Base-by-base conservation (phyloP, 768 basidiomycete genomes). In the Mycena chlorophos region DNA sequence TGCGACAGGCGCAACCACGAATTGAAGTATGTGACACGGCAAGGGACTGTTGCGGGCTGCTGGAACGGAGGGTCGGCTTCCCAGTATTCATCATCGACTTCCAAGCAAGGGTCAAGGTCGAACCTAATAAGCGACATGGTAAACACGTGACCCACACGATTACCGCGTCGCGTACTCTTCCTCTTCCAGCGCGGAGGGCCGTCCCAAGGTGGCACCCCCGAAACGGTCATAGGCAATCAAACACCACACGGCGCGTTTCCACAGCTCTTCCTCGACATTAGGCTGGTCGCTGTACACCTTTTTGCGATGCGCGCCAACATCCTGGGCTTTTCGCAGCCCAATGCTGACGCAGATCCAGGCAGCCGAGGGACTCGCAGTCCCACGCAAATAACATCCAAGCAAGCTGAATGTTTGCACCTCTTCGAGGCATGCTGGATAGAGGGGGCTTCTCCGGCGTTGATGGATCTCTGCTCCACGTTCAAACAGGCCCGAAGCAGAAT, bases 11-110 rank as follows among this genome's bases (percentile, higher is more conserved):
- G 84, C 58, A 91, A 75, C 46, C 79, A 75, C 30, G 80, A 79
- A 63, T 82, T 85, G 68, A 92, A 92, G 19, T 75, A 79, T 17
- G 85, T 66, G 30, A 89, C 70, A 46, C 69, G 71, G 23, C 84
- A 81, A 17, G 87, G 84, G 55, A 81, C 76, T 12, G 73, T 80
- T 13, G 71, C 65, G 10, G 90, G 91, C 61, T 93, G 92, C 56
- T 79, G 78, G 70, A 90, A 92, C 26, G 80, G 75, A 52, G 78
- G 78, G 51, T 69, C 73, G 17, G 70, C 71, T 57, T 84, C 80
- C 91, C 90, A 94, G 65, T 84, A 91, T 58, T 86, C 83, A 62
- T 88, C 87, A 60, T 95, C 90, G 14, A 93, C 86, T 68, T 92
- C 90, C 13, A 89, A 77, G 37, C 90, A 90, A 29, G 89, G 72